A percentile compares a stretch with the other conserved stretches of the same genome.
phyloP scores from a whole-genome alignment of 441 rosid genomes.

The Jatropha multifida region DNA sequence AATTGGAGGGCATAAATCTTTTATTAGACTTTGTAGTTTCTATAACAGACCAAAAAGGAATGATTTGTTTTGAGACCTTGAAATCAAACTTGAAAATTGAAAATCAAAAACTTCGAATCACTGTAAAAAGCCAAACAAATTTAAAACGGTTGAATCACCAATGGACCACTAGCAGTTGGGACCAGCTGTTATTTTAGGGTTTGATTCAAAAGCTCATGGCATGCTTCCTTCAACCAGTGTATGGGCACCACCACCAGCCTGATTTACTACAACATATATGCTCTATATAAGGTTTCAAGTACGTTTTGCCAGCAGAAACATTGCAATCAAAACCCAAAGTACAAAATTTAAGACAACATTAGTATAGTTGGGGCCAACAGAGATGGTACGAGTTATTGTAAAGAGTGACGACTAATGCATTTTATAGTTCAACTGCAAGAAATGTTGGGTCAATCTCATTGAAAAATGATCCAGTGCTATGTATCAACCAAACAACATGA shows the following conservation, averaged over 20 bases:
- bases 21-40: background rate
- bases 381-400: background rate
- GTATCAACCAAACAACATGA: background rate
- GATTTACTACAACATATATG: background rate
- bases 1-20: background rate
- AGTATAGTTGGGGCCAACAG: background rate
- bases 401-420: no score
- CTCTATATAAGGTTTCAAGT: background rate
- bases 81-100: background rate
- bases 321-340: background rate
- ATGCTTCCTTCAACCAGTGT: background rate
- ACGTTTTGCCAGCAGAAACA: constrained; percentile 11
- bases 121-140: background rate
- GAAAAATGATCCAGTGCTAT: background rate
- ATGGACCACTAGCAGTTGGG: background rate
- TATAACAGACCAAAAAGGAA: background rate
- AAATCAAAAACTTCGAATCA: background rate
- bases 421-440: no score
- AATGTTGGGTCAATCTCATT: background rate
- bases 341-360: background rate
- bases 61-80: background rate
- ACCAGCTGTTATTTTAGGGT: background rate
- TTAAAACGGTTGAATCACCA: background rate
- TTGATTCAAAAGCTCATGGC: background rate
- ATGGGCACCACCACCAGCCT: constrained; percentile 3